Evolutionary conservation across 2,329 filamentous ascomycete genomes (phyloP), one percentile per base, ranked within the genome.

Genomic region (Trichophyton schoenleinii): DNA sequence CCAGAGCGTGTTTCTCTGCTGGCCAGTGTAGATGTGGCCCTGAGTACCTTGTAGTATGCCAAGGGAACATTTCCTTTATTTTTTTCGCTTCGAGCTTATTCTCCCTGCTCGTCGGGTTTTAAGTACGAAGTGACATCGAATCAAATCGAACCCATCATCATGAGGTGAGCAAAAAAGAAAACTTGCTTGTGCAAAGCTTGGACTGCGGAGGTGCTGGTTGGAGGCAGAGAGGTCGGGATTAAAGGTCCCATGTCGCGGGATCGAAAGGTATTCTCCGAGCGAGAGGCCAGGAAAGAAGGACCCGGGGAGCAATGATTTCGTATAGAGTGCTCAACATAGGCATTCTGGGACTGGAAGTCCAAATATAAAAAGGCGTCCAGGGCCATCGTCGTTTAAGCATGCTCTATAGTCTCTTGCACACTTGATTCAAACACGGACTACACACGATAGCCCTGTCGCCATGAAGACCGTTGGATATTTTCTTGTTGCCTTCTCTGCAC

Each of bases 401-500:
- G 25, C 25, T 44, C 9, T 22, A 6, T 9, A 28, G 36, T 11
- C n/a, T 20, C 8, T 25, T 42, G 57, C 28, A 15, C 28, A 7
- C 28, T 31, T n/a, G 42, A 44, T 4, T 36, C 7, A 7, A 15
- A 28, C 38, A 44, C 22, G 20, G 28, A 42, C 38, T 18, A 25
- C 20, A 38, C 57, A 7, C 34, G 3, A 31, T 25, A 18, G 2
- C 42, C 28, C 20, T 31, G 22, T 15, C 9, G 44, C 15, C 13
- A 58, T 58, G 57, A 42, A 46, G 57, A 20, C 22, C 42, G 2
- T 18, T 20, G 38, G 38, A 44, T 44, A 13, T 44, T 6, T 46
- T n/a, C 57, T 60, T n/a, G 3, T 41, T 18, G 60, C 60, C 9
- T n/a, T 65, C 20, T 60, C 62, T 49, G 38, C 62, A 11, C 34